These are phyloP conservation scores for Aspergillus hancockii DNA, from an alignment of 495 filamentous ascomycete genomes.

Conservation along the genomic window DNA sequence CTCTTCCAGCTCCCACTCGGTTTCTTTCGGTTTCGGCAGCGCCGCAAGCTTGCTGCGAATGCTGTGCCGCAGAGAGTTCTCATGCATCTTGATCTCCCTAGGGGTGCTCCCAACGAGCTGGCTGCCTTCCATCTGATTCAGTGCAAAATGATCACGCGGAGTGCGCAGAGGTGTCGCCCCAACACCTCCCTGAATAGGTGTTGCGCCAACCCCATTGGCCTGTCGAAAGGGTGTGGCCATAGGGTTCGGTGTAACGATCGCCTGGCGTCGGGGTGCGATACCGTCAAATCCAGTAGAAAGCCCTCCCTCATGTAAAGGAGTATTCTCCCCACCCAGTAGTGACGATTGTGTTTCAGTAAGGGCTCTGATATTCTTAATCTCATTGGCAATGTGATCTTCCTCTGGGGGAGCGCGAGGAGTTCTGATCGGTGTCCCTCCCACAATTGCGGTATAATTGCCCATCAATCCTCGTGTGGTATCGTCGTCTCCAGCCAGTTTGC, in stretches of 20 bases:
- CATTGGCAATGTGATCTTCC: constrained; percentile 93
- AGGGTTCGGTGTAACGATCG: constrained; percentile 88
- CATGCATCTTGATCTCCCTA: constrained; percentile 70
- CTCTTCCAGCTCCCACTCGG: constrained; percentile 84
- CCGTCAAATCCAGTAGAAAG: constrained; percentile 89
- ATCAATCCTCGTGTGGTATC: constrained; percentile 87
- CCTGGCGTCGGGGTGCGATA: constrained; percentile 75
- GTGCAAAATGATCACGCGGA: constrained; percentile 82
- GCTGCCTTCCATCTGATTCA: constrained; percentile 67
- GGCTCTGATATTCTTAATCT: constrained; percentile 91
- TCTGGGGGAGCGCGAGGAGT: constrained; percentile 88
- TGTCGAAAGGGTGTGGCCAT: constrained; percentile 87
- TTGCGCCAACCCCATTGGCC: constrained; percentile 68
- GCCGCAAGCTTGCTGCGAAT: constrained; percentile 71
- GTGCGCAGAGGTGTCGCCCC: constrained; percentile 88
- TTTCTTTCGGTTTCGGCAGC: constrained; percentile 88
- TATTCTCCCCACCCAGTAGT: constrained; percentile 91
- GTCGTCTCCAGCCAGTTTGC: constrained; percentile 68
- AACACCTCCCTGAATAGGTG: constrained; percentile 59
- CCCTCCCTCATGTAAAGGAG: constrained; percentile 76
- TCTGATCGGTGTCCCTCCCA: constrained; percentile 82
- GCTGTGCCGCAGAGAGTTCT: constrained; percentile 68
- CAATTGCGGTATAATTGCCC: constrained; percentile 78
- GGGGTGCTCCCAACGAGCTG: constrained; percentile 75
- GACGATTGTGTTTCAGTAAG: constrained; percentile 96